A percentile compares a stretch with the other conserved stretches of the same genome.
These are phyloP conservation scores for Aspergillus sp. DNA, from an alignment of 2,329 filamentous ascomycete genomes.

Conservation along the genomic window DNA sequence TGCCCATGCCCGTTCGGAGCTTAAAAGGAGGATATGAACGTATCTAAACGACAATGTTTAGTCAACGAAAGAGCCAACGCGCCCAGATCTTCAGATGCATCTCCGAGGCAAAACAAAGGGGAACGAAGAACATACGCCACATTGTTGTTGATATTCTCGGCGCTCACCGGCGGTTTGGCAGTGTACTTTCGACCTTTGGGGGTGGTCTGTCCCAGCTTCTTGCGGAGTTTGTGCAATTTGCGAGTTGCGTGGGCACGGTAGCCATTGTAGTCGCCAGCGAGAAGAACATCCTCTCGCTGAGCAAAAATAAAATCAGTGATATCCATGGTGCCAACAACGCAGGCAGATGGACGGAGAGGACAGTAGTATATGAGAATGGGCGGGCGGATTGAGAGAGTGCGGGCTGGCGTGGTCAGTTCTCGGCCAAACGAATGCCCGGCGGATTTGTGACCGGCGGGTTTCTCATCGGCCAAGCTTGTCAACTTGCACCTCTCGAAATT, in stretches of 20 bases:
- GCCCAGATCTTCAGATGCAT: no score
- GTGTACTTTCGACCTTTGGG: conserved; percentile 84
- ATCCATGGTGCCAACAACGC: conserved; percentile 63
- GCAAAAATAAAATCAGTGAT: conserved; percentile 82
- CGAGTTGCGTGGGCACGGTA: conserved; percentile 80
- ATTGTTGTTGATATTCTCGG: conserved; percentile 72
- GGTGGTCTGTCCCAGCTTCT: conserved; percentile 79
- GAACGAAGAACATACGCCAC: conserved; percentile 61
- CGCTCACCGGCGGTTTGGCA: conserved; percentile 67
- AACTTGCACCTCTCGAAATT: conserved; percentile 19
- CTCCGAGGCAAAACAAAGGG: neutral
- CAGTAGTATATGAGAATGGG: neutral
- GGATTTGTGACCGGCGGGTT: conserved; percentile 18
- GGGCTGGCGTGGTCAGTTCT: conserved; percentile 28
- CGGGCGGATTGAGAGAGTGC: conserved; percentile 11
- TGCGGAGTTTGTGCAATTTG: conserved; percentile 77
- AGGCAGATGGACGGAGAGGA: neutral
- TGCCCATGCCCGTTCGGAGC: conserved; percentile 88
- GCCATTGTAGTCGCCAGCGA: conserved; percentile 83
- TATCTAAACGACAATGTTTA: conserved; percentile 53
- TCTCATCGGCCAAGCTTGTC: conserved; percentile 22
- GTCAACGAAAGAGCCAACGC: neutral
- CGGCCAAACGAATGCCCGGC: conserved; percentile 35
- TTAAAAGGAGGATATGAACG: conserved; percentile 76
- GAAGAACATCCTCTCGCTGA: conserved; percentile 76